Evolutionary conservation across 768 basidiomycete genomes (phyloP).

Genomic region (Rhodocollybia butyracea): DNA sequence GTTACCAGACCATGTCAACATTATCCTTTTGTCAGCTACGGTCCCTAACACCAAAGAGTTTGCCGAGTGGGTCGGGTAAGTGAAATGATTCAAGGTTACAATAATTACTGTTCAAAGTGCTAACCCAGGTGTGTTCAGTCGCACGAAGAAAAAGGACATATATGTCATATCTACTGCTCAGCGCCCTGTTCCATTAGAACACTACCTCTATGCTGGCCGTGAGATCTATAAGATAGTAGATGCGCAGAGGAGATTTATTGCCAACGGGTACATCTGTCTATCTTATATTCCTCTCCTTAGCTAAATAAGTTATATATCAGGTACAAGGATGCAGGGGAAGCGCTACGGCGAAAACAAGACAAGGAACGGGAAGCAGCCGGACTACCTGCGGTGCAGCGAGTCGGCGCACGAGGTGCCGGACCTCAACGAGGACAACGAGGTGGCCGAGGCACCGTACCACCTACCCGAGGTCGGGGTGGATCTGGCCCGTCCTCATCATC

Average conservation of each 20-base stretch:
- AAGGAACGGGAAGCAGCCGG: constrained; percentile 97
- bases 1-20: constrained; percentile 97
- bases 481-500: constrained; percentile 24
- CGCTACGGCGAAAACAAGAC: constrained; percentile 91
- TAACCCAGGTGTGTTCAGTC: constrained; percentile 43
- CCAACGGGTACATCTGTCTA: constrained; percentile 53
- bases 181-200: constrained; percentile 94
- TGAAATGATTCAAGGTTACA: neutral
- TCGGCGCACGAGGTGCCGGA: constrained; percentile 73
- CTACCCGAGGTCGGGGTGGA: constrained; percentile 32
- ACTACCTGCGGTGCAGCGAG: constrained; percentile 77
- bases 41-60: constrained; percentile 98
- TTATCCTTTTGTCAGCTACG: constrained; percentile 94
- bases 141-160: constrained; percentile 99
- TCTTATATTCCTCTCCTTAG: constrained; percentile 7
- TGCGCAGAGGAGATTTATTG: constrained; percentile 67
- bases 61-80: constrained; percentile 98
- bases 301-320: constrained; percentile 33
- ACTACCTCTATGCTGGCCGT: constrained; percentile 92
- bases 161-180: constrained; percentile 98
- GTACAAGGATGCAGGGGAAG: constrained; percentile 88
- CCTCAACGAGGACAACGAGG: constrained; percentile 56
- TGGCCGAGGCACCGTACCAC: constrained; percentile 33
- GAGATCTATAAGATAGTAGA: constrained; percentile 94
- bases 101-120: neutral